Evolutionary conservation across 129 eudicot species (phyloP), one percentile per base, ranked within the genome.

Genomic region (Chrysanthemum lavandulifolium): DNA sequence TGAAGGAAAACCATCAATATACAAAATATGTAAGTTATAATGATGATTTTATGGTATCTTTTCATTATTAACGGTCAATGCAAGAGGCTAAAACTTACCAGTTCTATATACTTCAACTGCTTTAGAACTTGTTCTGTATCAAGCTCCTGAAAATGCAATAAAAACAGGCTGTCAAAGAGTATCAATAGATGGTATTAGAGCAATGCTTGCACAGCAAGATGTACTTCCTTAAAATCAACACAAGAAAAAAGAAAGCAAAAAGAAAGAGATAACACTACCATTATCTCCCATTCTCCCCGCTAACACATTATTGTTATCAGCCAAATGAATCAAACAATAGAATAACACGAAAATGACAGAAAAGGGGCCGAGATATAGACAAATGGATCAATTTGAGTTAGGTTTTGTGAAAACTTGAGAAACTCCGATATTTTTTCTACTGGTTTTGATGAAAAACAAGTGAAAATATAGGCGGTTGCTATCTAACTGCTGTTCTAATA

Each of bases 31-130:
- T 40, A 7, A 25, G 19, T 36, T 58, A 47, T 40, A 29, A 3
- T 47, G 43, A 27, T 63, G 13, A 13, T 48, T 72, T 19, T 21
- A 13, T 65, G 10, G 27, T 25, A 25, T 2, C 25, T 60, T 19
- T 6, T 60, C 65, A 60, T 19, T 33, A 19, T 51, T 19, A 61
- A 25, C 16, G 55, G 36, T 31, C 21, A 68, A 47, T 29, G 43
- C 43, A 54, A 11, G 29, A 58, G 23, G 4, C 15, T 4, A 74
- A 57, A 60, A 77, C 89, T 66, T 94, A 90, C 99, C 96, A 86
- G 76, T 80, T 95, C 96, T 67, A 95, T 78, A 79, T 88, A 95
- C 87, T 90, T 95, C 73, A 95, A 83, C 65, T 95, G 97, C 85
- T 79, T 95, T 76, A 95, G 68, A 75, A 90, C 87, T 83, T 91